Evolutionary conservation across 352 stramenopile genomes (phyloP), one percentile per base, ranked within the genome.

Genomic region (Pythium insidiosum): DNA sequence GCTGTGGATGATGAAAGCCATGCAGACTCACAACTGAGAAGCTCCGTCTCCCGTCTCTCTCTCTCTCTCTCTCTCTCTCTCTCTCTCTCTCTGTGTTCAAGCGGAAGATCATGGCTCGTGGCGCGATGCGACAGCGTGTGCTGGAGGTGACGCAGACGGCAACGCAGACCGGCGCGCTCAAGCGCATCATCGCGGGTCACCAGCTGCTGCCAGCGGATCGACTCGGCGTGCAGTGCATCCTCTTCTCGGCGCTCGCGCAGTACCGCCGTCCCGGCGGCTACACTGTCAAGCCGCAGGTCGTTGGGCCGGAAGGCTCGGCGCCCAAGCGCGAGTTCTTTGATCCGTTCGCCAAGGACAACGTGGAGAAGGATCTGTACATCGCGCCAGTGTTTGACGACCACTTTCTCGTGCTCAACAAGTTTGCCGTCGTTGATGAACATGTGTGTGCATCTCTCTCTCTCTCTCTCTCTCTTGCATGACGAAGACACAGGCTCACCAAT

Each of bases 371-470:
- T 43, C 47, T 91, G 7, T 84, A 88, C 29, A 47, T 91, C 18
- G 52, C 57, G 21, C 65, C 71, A 35, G 47, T 91, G 22, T 62
- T 87, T 42, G 72, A 53, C 35, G 80, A 73, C 21, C 76, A 91
- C 59, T 85, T 87, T 58, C 63, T 91, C 43, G 64, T 89, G 43
- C 66, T 91, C 29, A 89, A 91, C 56, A 91, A 91, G 56, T 91
- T 88, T 38, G 75, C 67, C 10, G 59, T 91, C 22, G 76, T 85
- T 25, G 72, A 88, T 37, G 76, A 88, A 45, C 79, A 89, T 38
- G 68, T 88, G 47, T 43, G 62, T 50, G 0, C 18, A n/a, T n/a
- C n/a, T n/a, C n/a, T n/a, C n/a, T n/a, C n/a, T n/a, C n/a, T n/a
- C n/a, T n/a, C n/a, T n/a, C n/a, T n/a, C n/a, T n/a, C n/a, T n/a